Evolutionary conservation across 2,329 filamentous ascomycete species (phyloP), one percentile per base, ranked within the genome.

Genomic region (Colletotrichum sp.): DNA sequence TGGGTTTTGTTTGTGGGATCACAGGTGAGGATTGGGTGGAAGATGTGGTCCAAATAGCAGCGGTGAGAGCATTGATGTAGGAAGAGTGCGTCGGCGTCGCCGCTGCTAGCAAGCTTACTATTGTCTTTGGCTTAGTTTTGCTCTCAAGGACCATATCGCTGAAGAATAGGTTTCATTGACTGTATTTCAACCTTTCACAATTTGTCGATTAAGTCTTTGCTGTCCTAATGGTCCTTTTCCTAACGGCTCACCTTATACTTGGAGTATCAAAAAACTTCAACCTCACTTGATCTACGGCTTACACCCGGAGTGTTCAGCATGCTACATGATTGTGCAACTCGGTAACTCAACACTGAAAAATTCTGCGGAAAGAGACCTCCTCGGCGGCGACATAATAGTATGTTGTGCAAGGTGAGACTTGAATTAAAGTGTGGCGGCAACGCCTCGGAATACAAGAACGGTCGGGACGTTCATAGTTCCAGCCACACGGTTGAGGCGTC

Each of bases 261-360:
- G 0, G 39, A 12, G 3, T 3, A 44, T n/a, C 18, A 44, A 44
- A 0, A 44, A 6, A 0, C 18, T n/a, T 12, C 9, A 0, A 12
- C 39, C 3, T n/a, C 18, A 1, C 39, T 44, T n/a, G 0, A n/a
- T 44, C 9, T n/a, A 12, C 5, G 1, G 39, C 9, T 44, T n/a
- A 12, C 0, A 1, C 1, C 39, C 0, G 9, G 39, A 44, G 18
- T 5, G 9, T 44, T 44, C 39, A 0, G 18, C 39, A 44, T n/a
- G 39, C 18, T 44, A 5, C 39, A 44, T n/a, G 2, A n/a, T 12
- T 44, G 39, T 44, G 3, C 18, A 12, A n/a, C 9, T n/a, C 39
- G 8, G 39, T n/a, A 4, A 44, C 5, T 18, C 16, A n/a, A n/a
- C 39, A 6, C 9, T 6, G 8, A 10, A 6, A 44, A 44, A n/a